Conservation (phyloP, 1,284 basidiomycete genomes). For the Malassezia arunalokei region DNA sequence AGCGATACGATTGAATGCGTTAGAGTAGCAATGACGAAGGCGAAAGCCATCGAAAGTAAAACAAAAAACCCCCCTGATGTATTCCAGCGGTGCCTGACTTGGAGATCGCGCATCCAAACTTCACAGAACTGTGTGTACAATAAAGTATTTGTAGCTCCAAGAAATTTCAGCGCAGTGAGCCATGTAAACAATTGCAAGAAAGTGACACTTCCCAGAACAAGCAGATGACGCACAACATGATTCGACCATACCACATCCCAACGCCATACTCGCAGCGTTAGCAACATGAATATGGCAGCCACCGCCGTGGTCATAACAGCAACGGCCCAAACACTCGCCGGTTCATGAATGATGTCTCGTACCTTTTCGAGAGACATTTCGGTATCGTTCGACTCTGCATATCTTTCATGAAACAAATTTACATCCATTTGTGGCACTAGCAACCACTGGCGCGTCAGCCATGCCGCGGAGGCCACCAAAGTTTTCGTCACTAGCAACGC, state of each 20-base stretch:
- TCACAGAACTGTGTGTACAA: slow-evolving; percentile 45
- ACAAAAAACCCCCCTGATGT: slow-evolving; percentile 32
- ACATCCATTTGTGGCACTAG: slow-evolving; percentile 25
- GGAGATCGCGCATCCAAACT: slow-evolving; percentile 38
- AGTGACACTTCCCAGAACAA: slow-evolving; percentile 21
- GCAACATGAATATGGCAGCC: slow-evolving; percentile 25
- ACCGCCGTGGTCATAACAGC: slow-evolving; percentile 26
- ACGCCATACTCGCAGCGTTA: slow-evolving; percentile 36
- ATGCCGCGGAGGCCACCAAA: slow-evolving; percentile 35
- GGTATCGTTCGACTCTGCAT: not conserved
- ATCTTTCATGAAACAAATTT: not conserved
- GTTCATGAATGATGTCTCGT: slow-evolving; percentile 3
- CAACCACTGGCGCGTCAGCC: slow-evolving; percentile 40
- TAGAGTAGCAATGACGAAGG: slow-evolving; percentile 21
- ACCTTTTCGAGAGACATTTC: not conserved
- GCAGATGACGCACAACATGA: slow-evolving; percentile 21
- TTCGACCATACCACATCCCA: slow-evolving; percentile 27
- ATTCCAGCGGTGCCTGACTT: slow-evolving; percentile 17
- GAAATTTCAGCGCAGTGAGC: slow-evolving; percentile 34
- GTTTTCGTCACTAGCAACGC: slow-evolving; percentile 41
- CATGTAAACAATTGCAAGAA: slow-evolving; percentile 34
- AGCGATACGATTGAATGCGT: slow-evolving; percentile 8
- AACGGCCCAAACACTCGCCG: slow-evolving; percentile 31
- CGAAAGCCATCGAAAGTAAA: slow-evolving; percentile 26
- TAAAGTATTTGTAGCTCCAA: slow-evolving; percentile 32